Evolutionary conservation across 1,284 basidiomycete species (phyloP), one percentile per base, ranked within the genome.

Genomic region (Cryptococcus deneoformans): DNA sequence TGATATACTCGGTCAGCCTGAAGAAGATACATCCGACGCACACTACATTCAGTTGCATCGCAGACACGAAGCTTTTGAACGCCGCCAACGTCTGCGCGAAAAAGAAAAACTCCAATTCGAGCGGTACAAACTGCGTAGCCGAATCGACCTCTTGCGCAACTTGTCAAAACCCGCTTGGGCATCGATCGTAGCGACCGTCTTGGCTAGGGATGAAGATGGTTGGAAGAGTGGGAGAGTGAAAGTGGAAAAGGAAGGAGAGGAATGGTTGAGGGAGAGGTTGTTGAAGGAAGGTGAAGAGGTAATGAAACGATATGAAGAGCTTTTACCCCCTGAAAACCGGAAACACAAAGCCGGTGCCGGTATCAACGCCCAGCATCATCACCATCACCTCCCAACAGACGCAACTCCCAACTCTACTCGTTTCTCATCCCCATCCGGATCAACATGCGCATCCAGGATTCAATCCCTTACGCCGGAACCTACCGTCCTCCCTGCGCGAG

Each of bases 51-150:
- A 85, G 58, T 84, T 90, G 43, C 92, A 95, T 76, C 84, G 86
- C 56, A 90, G 89, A 71, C 91, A 88, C 72, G 92, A 94, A 73
- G 84, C 83, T 14, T 87, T 90, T 57, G 92, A 95, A 76, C 90
- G 90, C 72, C 84, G 89, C 10, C 86, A 88, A 70, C 85, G 90
- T 3, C 80, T 90, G 44, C 84, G 90, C 55, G 92, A 95, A 77
- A 89, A 90, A 75, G 92, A 94, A 74, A 90, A 91, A 69, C 83
- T 96, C 59, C 86, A 88, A 72, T 87, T 91, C 62, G 90, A 92
- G 69, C 89, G 92, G 62, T 90, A 92, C 79, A 93, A 92, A 75
- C 85, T 96, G 67, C 87, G 88, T 68, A 86, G 90, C 68, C 85
- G 92, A 38, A 89, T 94, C 62, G 91, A 94, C 47, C 86, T 92